Base-by-base conservation (phyloP, 306 rosid species). In the Sicyos baderoa region DNA sequence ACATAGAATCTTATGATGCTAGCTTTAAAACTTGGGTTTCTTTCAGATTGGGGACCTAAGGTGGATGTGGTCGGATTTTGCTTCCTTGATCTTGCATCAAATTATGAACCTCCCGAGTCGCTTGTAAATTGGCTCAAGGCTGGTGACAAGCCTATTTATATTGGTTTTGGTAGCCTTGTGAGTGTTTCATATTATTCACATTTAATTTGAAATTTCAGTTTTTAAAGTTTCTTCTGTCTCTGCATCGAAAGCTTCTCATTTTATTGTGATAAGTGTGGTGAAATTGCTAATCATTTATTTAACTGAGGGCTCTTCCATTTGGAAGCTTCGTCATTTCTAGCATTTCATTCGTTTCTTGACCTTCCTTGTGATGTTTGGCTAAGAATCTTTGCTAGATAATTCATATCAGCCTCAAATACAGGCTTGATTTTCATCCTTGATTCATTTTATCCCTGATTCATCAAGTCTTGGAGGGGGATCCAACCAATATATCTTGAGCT, bases 41-140 rank as follows among this genome's bases (percentile, higher is more conserved):
- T 80, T 84, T 79, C 89, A 94, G 99, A 94, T 85, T 94, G 99
- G 99, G 99, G 99, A 62, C 90, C 90, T 8, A 85, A 88, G 85
- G 81, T 90, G 68, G 99, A 94, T 76, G 96, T 90, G 61, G 99
- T 94, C 32, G 99, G 99, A 65, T 94, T 94, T 85, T 90, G 99
- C 87, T 94, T 94, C 87, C 99, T 94, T 75, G 99, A 94, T 85
- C 97, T 94, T 76, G 99, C 97, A 45, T 90, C 96, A 72, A 94
- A 88, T 81, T 94, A 80, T 76, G 88, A 88, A 82, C 97, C 99
- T 75, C 97, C 97, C 0, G 92, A 86, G 72, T 14, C 79, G 21
- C 96, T 94, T 23, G 79, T 85, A 67, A 86, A 86, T 76, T 94
- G 99, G 99, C 97, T 94, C 50, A 76, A 85, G 76, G 87, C 80